Evolutionary conservation across 1,284 basidiomycete genomes (phyloP), one percentile per base, ranked within the genome.

Genomic region (Pisolithus thermaeus): DNA sequence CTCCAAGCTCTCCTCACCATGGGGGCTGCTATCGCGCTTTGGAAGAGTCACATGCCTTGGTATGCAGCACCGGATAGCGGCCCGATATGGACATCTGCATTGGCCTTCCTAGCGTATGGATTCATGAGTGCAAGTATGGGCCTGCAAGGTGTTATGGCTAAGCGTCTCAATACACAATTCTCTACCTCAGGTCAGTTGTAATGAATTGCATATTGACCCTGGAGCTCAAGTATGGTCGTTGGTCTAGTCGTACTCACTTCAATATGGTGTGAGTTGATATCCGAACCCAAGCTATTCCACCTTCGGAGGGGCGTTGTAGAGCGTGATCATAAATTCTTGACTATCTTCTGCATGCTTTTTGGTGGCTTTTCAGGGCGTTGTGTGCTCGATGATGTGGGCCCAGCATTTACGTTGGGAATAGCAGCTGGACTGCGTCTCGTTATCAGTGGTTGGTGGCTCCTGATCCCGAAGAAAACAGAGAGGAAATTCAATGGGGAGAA

Each of bases 121-220:
- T 87, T 91, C 63, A 81, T 90, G 66, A 87, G 84, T 54, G 83
- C 85, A 14, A 86, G 81, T 61, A 73, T 92, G 59, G 89, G 88
- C 2, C 68, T 91, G 39, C 85, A 92, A 68, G 90, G 89, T n/a
- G 87, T 92, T 62, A 77, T 91, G 67, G 88, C 84, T 51, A 92
- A 92, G 71, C 73, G 84, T 27, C 57, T 53, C 66, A 90, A 85
- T 59, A 83, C 82, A 7, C 82, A 87, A 57, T 88, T 90, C 67
- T 78, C 80, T 50, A 90, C 85, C 37, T 84, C 83, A 32, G 79
- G 83, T 85, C 56, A 62, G 80, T 72, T 16, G 41, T 46, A 28
- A 18, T 16, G n/a, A 40, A 14, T 16, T 41, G 42, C n/a, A 62
- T 5, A 12, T 36, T 41, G 16, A 27, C 44, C 36, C 36, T 32